These are phyloP conservation scores for Rubia peregrina DNA, from an alignment of 305 asterid genomes.

Conservation along the genomic window DNA sequence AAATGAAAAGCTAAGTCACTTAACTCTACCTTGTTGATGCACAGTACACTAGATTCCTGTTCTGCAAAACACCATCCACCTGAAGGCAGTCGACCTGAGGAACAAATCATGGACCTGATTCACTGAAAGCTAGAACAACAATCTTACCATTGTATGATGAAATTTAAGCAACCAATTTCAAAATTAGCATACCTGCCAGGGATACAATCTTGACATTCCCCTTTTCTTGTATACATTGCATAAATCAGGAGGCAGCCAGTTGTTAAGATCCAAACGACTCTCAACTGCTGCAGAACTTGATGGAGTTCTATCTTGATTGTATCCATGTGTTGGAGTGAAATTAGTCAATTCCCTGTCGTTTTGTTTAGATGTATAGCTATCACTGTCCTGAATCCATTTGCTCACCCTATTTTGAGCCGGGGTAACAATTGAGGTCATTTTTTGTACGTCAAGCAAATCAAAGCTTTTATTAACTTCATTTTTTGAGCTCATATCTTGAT, in stretches of 20 bases:
- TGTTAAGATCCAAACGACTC: conserved; percentile 59
- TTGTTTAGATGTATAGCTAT: conserved; percentile 28
- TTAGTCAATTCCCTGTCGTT: conserved; percentile 28
- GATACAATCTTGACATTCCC: conserved; percentile 77
- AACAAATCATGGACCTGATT: conserved; percentile 16
- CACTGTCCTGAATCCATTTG: conserved; percentile 25
- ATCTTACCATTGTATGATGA: background rate
- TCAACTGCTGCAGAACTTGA: conserved; percentile 47
- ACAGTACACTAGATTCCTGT: conserved; percentile 87
- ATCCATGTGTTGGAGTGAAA: conserved; percentile 27
- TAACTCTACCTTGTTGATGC: conserved; percentile 86
- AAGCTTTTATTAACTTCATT: conserved; percentile 26
- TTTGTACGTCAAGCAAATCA: conserved; percentile 27
- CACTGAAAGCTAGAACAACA: conserved; percentile 11
- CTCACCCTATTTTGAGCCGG: conserved; percentile 27
- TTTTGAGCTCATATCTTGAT: conserved; percentile 15
- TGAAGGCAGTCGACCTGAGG: conserved; percentile 94
- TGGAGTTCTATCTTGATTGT: conserved; percentile 49
- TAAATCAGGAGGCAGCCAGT: conserved; percentile 91
- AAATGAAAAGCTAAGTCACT: conserved; percentile 14
- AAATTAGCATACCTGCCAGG: conserved; percentile 73
- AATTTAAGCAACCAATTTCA: conserved; percentile 2
- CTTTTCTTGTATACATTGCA: conserved; percentile 72
- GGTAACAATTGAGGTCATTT: conserved; percentile 25
- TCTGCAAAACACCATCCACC: conserved; percentile 95